phyloP scores from a whole-genome alignment of 352 stramenopile species.

The Globisporangium takayamanum region DNA sequence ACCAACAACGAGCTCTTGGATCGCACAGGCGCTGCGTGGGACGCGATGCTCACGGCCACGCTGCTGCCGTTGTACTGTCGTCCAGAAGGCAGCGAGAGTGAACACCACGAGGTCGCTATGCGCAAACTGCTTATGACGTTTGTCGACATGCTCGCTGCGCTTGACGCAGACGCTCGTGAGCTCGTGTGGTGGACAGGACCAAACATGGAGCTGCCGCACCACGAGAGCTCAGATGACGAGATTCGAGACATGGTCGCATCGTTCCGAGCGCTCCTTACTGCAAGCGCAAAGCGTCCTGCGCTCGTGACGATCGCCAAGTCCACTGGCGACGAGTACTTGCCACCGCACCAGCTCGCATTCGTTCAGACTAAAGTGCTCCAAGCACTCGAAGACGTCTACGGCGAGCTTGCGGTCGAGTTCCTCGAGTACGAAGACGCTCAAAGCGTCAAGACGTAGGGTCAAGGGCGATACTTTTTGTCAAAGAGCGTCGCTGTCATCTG shows the following conservation, averaged over 20 bases:
- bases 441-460: too few species aligned
- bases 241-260: slow-evolving; percentile 35
- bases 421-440: slow-evolving; percentile 45
- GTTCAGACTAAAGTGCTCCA: slow-evolving; percentile 40
- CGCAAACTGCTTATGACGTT: slow-evolving; percentile 21
- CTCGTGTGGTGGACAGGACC: slow-evolving; percentile 44
- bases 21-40: not conserved
- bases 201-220: slow-evolving; percentile 63
- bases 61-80: slow-evolving; percentile 25
- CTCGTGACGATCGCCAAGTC: slow-evolving; percentile 85
- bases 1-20: slow-evolving; percentile 10
- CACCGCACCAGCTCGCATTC: slow-evolving; percentile 44
- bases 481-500: too few species aligned
- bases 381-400: slow-evolving; percentile 37
- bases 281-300: slow-evolving; percentile 28
- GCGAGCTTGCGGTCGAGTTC: slow-evolving; percentile 23
- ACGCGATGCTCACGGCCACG: slow-evolving; percentile 3
- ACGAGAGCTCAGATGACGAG: slow-evolving; percentile 48
- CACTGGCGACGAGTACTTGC: slow-evolving; percentile 63
- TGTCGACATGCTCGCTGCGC: slow-evolving; percentile 13
- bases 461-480: too few species aligned
- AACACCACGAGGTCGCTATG: slow-evolving; percentile 4
- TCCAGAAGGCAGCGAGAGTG: not conserved
- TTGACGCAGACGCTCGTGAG: slow-evolving; percentile 16
- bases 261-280: slow-evolving; percentile 29